Conservation (phyloP, 2,329 filamentous ascomycete genomes). For the Fusarium sp. region DNA sequence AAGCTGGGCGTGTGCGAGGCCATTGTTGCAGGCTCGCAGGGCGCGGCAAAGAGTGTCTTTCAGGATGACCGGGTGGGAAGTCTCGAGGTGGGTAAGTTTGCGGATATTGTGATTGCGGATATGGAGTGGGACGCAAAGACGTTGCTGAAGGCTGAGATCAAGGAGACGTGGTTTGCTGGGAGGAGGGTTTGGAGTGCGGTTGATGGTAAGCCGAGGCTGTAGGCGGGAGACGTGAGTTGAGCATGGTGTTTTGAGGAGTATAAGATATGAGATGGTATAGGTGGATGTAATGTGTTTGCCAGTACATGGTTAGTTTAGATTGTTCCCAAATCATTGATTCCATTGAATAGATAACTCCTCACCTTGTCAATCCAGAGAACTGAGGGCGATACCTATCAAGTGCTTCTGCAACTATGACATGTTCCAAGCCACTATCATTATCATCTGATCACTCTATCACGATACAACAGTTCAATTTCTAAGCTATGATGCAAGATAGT, state of each 20-base stretch:
- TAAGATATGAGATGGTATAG: constrained; percentile 10
- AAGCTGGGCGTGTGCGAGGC: constrained; percentile 62
- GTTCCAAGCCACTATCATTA: constrained; percentile 1
- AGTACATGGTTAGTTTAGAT: neutral
- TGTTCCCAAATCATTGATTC: neutral
- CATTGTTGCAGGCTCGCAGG: constrained; percentile 61
- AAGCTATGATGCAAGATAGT: constrained; percentile 10
- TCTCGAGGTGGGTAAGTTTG: constrained; percentile 61
- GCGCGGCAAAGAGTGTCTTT: constrained; percentile 65
- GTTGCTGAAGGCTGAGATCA: constrained; percentile 58
- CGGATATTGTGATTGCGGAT: constrained; percentile 62
- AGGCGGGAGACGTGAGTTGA: constrained; percentile 1
- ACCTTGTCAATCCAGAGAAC: neutral
- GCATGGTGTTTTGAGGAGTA: constrained; percentile 21
- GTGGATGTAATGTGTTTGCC: neutral
- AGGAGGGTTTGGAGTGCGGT: constrained; percentile 51
- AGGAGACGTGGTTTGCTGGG: constrained; percentile 66
- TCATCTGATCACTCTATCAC: neutral
- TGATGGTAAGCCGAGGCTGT: neutral
- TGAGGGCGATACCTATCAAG: neutral
- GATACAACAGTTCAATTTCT: constrained; percentile 1
- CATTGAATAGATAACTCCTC: neutral
- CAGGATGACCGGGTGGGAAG: constrained; percentile 61
- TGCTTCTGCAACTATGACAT: constrained; percentile 5
- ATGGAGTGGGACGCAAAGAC: constrained; percentile 61